Evolutionary conservation across 2,329 filamentous ascomycete genomes (phyloP).

Genomic region (Pseudocercospora cruenta): DNA sequence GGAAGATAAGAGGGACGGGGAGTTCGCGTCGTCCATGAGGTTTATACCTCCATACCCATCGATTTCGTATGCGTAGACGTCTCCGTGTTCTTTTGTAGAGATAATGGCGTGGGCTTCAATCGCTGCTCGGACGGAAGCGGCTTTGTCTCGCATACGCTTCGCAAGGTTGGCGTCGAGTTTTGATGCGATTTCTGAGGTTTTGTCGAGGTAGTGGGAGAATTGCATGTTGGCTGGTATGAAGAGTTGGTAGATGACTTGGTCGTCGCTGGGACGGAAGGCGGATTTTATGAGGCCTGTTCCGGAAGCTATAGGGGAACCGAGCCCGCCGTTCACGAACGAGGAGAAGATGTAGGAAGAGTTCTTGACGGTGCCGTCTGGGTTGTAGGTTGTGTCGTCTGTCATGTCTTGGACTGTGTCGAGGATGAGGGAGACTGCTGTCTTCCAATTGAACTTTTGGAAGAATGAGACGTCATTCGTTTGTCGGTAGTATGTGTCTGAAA

Average conservation of each 20-base stretch:
- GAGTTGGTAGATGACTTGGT: constrained; percentile 51
- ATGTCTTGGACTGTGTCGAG: constrained; percentile 14
- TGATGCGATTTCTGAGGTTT: constrained; percentile 49
- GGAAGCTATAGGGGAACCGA: constrained; percentile 49
- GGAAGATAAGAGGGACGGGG: constrained; percentile 61
- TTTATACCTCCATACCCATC: constrained; percentile 51
- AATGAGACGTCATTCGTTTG: constrained; percentile 39
- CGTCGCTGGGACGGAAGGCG: constrained; percentile 53
- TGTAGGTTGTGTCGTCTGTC: constrained; percentile 20
- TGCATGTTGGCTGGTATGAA: constrained; percentile 65
- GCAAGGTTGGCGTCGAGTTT: constrained; percentile 12
- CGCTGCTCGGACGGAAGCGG: constrained; percentile 3
- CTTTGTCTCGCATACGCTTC: constrained; percentile 9
- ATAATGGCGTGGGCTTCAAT: constrained; percentile 41
- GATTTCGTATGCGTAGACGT: constrained; percentile 51
- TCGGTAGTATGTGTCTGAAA: constrained; percentile 51
- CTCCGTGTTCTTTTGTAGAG: constrained; percentile 40
- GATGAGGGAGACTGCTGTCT: constrained; percentile 5
- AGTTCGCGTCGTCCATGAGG: constrained; percentile 72
- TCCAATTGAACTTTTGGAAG: constrained; percentile 16
- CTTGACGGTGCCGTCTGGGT: constrained; percentile 6
- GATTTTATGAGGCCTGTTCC: constrained; percentile 51
- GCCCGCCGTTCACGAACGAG: constrained; percentile 42
- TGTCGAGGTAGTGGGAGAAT: constrained; percentile 65
- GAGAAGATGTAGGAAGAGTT: constrained; percentile 10